Base-by-base conservation (phyloP, 306 rosid species). In the Quercus aquifolioides region DNA sequence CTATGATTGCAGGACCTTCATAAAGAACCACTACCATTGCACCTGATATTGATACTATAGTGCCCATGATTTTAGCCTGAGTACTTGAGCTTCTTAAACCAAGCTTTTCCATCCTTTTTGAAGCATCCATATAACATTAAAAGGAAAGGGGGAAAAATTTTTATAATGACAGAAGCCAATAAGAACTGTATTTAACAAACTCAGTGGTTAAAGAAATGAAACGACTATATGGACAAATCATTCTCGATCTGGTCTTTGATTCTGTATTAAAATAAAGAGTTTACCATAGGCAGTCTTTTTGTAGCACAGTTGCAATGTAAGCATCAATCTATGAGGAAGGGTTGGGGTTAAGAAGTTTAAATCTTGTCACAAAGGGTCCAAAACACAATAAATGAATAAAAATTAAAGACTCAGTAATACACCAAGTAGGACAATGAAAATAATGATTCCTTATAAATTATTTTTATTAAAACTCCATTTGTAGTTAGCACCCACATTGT, bases 51-150 rank as follows among this genome's bases (percentile, higher is more conserved):
- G 91, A 91, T 38, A 89, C 35, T 6, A 21, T 15, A 0, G 90
- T 79, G 4, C 93, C 96, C 25, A 86, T 28, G 63, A 89, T 77
- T 84, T 91, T 91, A 18, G 90, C 86, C 63, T 21, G 80, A 75
- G 85, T 83, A 68, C 88, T 86, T 81, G 83, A 64, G 72, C 88
- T 83, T 84, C 85, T 78, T 58, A 79, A 20, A 78, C 30, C 78
- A 28, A 80, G 35, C 21, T 80, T 86, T 78, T 89, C 91, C 90
- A 89, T 91, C 89, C 96, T 91, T 75, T 41, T 64, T 55, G 26
- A 55, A 4, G 38, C 25, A 55, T 1, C 60, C 70, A 10, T 2
- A 73, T 6, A 73, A 23, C 2, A 19, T 55, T 55, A 52, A 21
- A 56, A 55, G 65, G 62, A 55, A 46, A 33, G 15, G 43, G 43